These are phyloP conservation scores for Prunus kanzakura DNA, from an alignment of 306 rosid genomes.

Conservation along the genomic window DNA sequence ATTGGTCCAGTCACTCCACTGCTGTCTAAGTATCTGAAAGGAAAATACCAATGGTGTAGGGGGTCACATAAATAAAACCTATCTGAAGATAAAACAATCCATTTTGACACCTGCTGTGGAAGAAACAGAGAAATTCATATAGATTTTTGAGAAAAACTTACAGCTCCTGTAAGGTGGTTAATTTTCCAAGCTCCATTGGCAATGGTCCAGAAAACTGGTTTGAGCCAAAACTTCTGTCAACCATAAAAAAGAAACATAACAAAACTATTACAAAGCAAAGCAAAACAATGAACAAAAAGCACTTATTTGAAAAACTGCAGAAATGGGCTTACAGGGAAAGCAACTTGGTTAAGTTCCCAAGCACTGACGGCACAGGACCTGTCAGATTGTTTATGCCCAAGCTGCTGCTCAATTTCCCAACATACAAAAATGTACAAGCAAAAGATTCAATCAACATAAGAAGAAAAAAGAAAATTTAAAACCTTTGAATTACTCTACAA, in stretches of 20 bases:
- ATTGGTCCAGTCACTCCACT: slow-evolving; percentile 40
- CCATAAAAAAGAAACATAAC: not conserved
- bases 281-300: not conserved
- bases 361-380: slow-evolving; percentile 33
- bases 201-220: slow-evolving; percentile 31
- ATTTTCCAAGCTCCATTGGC: slow-evolving; percentile 24
- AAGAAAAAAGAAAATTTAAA: not conserved
- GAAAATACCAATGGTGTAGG: not conserved
- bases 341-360: slow-evolving; percentile 32
- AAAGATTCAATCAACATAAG: not conserved
- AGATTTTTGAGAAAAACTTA: slow-evolving; percentile 3
- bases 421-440: not conserved
- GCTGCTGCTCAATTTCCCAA: slow-evolving; percentile 33
- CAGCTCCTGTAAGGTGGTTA: slow-evolving; percentile 30
- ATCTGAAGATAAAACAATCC: too few relatives aligned
- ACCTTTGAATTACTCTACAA: not conserved
- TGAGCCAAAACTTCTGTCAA: slow-evolving; percentile 36
- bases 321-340: slow-evolving; percentile 29
- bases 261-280: not conserved
- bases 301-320: not conserved
- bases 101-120: too few relatives aligned
- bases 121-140: not conserved
- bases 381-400: slow-evolving; percentile 42
- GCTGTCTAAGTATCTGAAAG: slow-evolving; percentile 42
- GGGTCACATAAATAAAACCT: too few relatives aligned